Percentiles rank a stretch among this genome's conserved stretches.
Evolutionary conservation across 1,139 yeast genomes (phyloP).

Genomic region (Suhomyces guaymorum): DNA sequence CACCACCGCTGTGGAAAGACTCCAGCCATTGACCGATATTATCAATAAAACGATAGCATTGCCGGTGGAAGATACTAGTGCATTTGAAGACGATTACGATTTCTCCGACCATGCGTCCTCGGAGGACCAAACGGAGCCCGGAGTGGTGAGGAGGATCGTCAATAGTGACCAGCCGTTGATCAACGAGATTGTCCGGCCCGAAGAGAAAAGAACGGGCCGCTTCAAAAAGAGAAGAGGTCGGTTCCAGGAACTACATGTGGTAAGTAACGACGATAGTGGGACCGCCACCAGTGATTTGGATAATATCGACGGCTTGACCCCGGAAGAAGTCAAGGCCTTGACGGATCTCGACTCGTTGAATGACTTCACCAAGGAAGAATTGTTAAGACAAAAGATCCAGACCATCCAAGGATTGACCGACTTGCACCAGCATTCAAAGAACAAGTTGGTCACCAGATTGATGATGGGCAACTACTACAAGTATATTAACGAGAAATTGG

Average conservation of each 20-base stretch:
- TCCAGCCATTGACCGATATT: conserved; percentile 56
- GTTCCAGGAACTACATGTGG: background rate
- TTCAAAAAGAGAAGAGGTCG: conserved; percentile 4
- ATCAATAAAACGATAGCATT: conserved; percentile 50
- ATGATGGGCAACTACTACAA: conserved; percentile 75
- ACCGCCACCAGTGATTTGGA: conserved; percentile 39
- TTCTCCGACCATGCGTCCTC: conserved; percentile 1
- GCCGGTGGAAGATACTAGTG: conserved; percentile 49
- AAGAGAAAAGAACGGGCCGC: conserved; percentile 14
- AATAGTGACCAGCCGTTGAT: conserved; percentile 50
- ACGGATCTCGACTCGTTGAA: conserved; percentile 43
- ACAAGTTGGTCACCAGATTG: conserved; percentile 64
- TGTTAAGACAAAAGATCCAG: conserved; percentile 59
- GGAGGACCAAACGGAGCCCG: conserved; percentile 47
- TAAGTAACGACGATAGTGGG: conserved; percentile 23
- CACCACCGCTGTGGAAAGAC: conserved; percentile 54
- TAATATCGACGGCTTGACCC: conserved; percentile 37
- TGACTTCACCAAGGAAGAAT: conserved; percentile 52
- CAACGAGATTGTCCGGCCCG: conserved; percentile 53
- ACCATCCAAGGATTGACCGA: conserved; percentile 50
- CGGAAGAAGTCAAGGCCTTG: conserved; percentile 37
- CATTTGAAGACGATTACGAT: conserved; percentile 26
- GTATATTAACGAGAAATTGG: conserved; percentile 38
- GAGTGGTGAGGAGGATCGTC: conserved; percentile 53
- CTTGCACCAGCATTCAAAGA: conserved; percentile 55